Evolutionary conservation across 164 flowering plant species (phyloP).

Genomic region (Berberis vulgaris): DNA sequence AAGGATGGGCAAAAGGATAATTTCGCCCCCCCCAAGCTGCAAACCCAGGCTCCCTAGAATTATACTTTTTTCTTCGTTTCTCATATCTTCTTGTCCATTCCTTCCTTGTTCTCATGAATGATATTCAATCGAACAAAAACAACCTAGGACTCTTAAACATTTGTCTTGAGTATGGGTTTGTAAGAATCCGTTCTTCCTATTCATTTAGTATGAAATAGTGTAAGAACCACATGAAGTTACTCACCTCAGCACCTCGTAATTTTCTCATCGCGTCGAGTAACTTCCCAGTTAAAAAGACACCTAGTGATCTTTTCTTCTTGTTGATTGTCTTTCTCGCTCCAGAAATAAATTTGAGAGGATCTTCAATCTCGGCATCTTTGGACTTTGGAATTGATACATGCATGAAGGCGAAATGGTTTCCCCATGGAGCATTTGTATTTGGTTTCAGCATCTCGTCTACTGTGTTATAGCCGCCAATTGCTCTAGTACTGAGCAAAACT

Average conservation of each 20-base stretch:
- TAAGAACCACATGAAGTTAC: not conserved
- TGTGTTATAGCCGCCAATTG: slow-evolving; percentile 24
- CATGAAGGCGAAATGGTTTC: slow-evolving; percentile 30
- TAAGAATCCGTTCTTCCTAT: no score
- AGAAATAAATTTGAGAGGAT: slow-evolving; percentile 31
- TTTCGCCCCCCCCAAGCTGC: no score
- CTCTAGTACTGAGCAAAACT: slow-evolving; percentile 54
- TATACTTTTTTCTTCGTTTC: not conserved
- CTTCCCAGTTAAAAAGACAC: slow-evolving; percentile 27
- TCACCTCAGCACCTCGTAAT: slow-evolving; percentile 40
- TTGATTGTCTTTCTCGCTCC: slow-evolving; percentile 24
- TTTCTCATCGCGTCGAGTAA: slow-evolving; percentile 26
- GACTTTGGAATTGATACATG: slow-evolving; percentile 16
- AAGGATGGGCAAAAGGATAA: no score
- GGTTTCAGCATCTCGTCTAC: slow-evolving; percentile 37
- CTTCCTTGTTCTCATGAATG: no score
- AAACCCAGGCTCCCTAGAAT: not conserved
- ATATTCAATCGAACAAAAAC: no score
- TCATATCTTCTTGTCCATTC: no score
- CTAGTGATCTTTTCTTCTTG: slow-evolving; percentile 27
- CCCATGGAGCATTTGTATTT: slow-evolving; percentile 25
- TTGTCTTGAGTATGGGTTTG: no score
- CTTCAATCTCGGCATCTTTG: not conserved
- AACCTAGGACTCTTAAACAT: no score
- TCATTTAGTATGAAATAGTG: no score